Percentiles rank a stretch among this genome's conserved stretches.
Evolutionary conservation across 139 green algal genomes (phyloP).

Genomic region (Picochlorum costavermella): DNA sequence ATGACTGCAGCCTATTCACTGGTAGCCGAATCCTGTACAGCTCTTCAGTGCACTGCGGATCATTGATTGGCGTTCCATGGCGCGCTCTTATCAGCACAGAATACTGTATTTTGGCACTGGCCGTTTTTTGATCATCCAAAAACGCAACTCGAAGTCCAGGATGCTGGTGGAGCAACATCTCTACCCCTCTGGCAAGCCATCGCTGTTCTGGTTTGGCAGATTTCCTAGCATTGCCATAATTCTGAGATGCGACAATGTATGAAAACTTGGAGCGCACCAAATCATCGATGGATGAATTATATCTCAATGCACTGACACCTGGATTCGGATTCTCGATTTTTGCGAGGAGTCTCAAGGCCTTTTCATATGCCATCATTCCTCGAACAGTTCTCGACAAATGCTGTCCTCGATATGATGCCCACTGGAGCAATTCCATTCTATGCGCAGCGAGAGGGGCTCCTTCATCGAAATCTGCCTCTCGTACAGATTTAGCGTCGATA

Average conservation of each 20-base stretch:
- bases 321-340: slow-evolving; percentile 38
- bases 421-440: slow-evolving; percentile 66
- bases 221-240: slow-evolving; percentile 35
- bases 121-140: slow-evolving; percentile 27
- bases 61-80: slow-evolving; percentile 16
- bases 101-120: slow-evolving; percentile 13
- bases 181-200: slow-evolving; percentile 45
- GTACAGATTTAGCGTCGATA: slow-evolving; percentile 16
- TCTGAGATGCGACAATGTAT: slow-evolving; percentile 66
- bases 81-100: slow-evolving; percentile 22
- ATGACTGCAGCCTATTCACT: slow-evolving; percentile 17
- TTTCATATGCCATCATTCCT: slow-evolving; percentile 69
- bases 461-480: slow-evolving; percentile 44
- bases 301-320: slow-evolving; percentile 25
- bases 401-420: slow-evolving; percentile 75
- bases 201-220: slow-evolving; percentile 18
- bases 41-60: slow-evolving; percentile 26
- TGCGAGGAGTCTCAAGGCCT: slow-evolving; percentile 47
- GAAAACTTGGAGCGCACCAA: slow-evolving; percentile 64
- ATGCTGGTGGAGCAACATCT: slow-evolving; percentile 46
- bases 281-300: slow-evolving; percentile 32
- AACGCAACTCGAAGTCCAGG: slow-evolving; percentile 48
- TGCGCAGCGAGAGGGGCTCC: slow-evolving; percentile 19
- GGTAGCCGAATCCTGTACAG: slow-evolving; percentile 54
- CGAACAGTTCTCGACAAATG: slow-evolving; percentile 70